These are phyloP conservation scores for Polyporus arcularius DNA, from an alignment of 768 basidiomycete species.

Conservation along the genomic window DNA sequence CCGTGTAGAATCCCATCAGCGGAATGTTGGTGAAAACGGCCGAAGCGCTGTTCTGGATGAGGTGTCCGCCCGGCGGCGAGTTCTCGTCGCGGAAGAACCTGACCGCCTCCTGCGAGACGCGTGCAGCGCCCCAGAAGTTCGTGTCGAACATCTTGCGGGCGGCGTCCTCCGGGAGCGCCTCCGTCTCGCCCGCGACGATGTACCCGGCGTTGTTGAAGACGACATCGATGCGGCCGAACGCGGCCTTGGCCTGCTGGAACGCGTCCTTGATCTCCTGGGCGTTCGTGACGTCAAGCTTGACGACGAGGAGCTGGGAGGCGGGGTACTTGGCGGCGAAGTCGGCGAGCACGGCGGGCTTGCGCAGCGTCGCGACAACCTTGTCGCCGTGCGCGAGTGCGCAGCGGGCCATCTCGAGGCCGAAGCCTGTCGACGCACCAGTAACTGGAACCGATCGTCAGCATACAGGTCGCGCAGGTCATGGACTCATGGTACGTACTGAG, in stretches of 20 bases:
- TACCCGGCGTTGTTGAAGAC: conserved; percentile 47
- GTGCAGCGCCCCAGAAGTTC: conserved; percentile 28
- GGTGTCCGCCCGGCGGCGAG: conserved; percentile 30
- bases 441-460: conserved; percentile 31
- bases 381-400: conserved; percentile 39
- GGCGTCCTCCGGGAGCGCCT: conserved; percentile 33
- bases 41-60: conserved; percentile 40
- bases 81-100: conserved; percentile 34
- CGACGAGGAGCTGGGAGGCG: conserved; percentile 36
- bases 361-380: conserved; percentile 43
- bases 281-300: conserved; percentile 42
- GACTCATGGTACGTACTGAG: too few species aligned
- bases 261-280: conserved; percentile 33
- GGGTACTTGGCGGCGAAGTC: conserved; percentile 32
- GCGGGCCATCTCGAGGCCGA: conserved; percentile 40
- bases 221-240: conserved; percentile 46
- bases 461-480: background rate
- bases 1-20: conserved; percentile 26
- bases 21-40: conserved; percentile 27
- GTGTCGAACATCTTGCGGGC: conserved; percentile 41
- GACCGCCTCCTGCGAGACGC: conserved; percentile 25
- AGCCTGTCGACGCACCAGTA: conserved; percentile 41
- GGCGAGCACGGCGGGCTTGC: conserved; percentile 37
- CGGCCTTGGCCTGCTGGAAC: conserved; percentile 35
- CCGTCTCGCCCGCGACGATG: conserved; percentile 36